phyloP scores from a whole-genome alignment of 1,284 basidiomycete species.

The Ceratobasidium papillatum region DNA sequence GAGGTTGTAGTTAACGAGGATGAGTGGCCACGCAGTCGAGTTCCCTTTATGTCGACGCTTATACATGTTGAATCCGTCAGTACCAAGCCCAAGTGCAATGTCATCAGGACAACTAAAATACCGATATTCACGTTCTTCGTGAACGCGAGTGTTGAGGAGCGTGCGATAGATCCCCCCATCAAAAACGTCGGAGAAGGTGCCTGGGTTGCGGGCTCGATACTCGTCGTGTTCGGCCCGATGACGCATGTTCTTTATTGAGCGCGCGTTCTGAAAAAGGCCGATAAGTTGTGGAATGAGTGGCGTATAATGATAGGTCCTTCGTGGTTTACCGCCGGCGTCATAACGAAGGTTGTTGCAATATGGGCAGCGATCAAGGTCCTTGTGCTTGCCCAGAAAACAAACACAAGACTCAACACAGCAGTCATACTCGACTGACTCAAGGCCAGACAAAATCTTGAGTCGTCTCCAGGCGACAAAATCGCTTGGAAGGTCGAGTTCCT shows the following conservation, averaged over 20 bases:
- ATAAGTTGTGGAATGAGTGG: conserved; percentile 1
- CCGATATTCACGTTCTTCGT: neutral
- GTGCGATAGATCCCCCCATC: neutral
- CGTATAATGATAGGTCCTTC: neutral
- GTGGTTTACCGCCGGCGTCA: neutral
- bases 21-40: neutral
- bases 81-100: neutral
- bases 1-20: conserved; percentile 9
- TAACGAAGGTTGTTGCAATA: neutral
- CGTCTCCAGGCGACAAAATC: conserved; percentile 34
- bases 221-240: neutral
- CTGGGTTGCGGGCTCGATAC: neutral
- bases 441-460: conserved; percentile 12
- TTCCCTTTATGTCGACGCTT: neutral
- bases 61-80: conserved; percentile 3
- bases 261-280: neutral
- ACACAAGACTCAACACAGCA: conserved; percentile 10
- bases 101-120: conserved; percentile 2
- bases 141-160: neutral
- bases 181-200: neutral
- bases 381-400: conserved; percentile 14
- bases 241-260: neutral
- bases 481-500: conserved; percentile 19
- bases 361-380: neutral
- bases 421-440: conserved; percentile 4